Evolutionary conservation across 192 early-diverging fungal genomes (phyloP), one percentile per base, ranked within the genome.

Genomic region (Pilobolus umbonatus): DNA sequence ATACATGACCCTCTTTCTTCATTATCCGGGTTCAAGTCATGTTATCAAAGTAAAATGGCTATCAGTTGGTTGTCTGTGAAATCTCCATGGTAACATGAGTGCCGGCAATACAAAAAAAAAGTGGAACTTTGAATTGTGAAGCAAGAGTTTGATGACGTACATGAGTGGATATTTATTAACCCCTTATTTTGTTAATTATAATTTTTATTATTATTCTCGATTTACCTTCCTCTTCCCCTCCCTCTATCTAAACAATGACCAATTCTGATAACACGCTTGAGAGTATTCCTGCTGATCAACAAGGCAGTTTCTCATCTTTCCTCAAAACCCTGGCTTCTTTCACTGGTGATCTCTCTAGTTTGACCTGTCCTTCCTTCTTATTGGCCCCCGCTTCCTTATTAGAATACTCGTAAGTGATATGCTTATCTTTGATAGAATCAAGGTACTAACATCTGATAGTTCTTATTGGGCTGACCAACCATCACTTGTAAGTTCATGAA

Each of bases 291-390:
- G 68, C 74, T 46, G 80, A 82, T 38, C 77, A 85, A 51, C 73
- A 79, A 59, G 80, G 81, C 25, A 80, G 78, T 35, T 80, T 90
- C 64, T 72, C 78, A 36, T 78, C 78, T 1, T 88, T 90, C 47
- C 45, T 88, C 34, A 80, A 82, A 61, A 84, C 82, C 17, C 64
- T 92, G 21, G 80, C 86, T 29, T 83, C 86, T 29, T 88, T 88
- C 55, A 89, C 90, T 14, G 90, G 90, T 40, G 90, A 92, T 55
- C 75, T 92, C 25, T 89, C 86, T 8, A 80, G 79, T 47, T 72
- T 92, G 45, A 90, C 90, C 2, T 88, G 87, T 65, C 90, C 90
- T 44, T 83, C 86, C 36, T 92, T 90, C 59, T 61, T 92, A 7
- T 71, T 92, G 34, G 84, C 82, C 46, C 86, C 87, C 52, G 81